These are phyloP conservation scores for Globisporangium irregulare DNA, from an alignment of 352 stramenopile genomes.

Conservation along the genomic window DNA sequence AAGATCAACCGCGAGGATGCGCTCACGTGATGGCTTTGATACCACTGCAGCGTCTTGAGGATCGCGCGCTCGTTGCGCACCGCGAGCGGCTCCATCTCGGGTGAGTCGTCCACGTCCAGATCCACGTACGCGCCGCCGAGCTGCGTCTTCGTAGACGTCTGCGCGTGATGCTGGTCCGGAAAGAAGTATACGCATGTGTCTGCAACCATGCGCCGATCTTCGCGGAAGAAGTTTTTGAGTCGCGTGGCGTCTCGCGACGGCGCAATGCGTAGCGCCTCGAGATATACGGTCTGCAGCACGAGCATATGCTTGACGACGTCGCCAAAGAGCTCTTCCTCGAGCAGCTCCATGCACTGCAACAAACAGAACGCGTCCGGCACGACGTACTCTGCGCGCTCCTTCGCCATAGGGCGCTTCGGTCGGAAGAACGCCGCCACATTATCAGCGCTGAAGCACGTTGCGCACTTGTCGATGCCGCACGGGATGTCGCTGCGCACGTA, in stretches of 20 bases:
- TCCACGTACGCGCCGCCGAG: constrained; percentile 17
- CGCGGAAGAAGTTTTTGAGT: constrained; percentile 64
- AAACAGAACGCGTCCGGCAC: constrained; percentile 70
- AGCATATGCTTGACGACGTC: constrained; percentile 40
- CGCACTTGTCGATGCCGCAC: constrained; percentile 57
- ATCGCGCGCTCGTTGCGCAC: constrained; percentile 41
- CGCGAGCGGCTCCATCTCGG: constrained; percentile 34
- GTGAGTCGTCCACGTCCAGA: constrained; percentile 18
- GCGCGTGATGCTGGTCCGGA: constrained; percentile 65
- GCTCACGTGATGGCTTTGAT: constrained; percentile 41
- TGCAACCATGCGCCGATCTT: constrained; percentile 48
- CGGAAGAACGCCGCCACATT: constrained; percentile 23
- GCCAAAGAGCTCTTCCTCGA: constrained; percentile 55
- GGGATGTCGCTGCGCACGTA: constrained; percentile 74
- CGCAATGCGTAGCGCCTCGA: constrained; percentile 59
- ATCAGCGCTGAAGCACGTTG: constrained; percentile 28
- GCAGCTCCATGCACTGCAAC: constrained; percentile 74
- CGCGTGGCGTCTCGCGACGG: constrained; percentile 59
- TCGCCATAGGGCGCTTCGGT: constrained; percentile 28
- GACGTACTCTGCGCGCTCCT: constrained; percentile 50
- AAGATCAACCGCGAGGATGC: constrained; percentile 41
- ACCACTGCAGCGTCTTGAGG: constrained; percentile 68
- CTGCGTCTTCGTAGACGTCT: constrained; percentile 46
- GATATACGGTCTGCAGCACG: constrained; percentile 72
- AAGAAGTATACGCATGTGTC: constrained; percentile 57